Base-by-base conservation (phyloP, 352 stramenopile species). In the Pythium dissimile region DNA sequence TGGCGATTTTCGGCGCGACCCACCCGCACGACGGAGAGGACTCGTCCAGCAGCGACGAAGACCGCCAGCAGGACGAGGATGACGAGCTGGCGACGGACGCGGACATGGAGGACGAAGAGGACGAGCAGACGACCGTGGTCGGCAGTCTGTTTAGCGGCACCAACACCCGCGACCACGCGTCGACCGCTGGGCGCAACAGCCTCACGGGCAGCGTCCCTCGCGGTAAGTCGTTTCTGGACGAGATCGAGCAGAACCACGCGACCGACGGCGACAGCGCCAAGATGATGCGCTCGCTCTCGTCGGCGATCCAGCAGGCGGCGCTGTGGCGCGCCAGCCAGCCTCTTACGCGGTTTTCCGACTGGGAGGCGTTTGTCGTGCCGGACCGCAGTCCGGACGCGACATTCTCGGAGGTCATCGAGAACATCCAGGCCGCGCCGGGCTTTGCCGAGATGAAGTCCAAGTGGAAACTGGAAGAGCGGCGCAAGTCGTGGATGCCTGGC, bases 81-180 rank as follows among this genome's bases (percentile, higher is more conserved):
- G 61, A 69, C 7, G 80, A 89, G 38, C 38, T 28, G 8, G 62
- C 31, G 11, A 69, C 77, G 23, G 76, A 84, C n/a, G 75, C 69
- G 5, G 68, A 78, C 6, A 64, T 68, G 8, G 80, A 88, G 38
- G 77, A 87, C 16, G 47, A 90, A 45, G 80, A 88, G 32, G 80
- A 92, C 42, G 84, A 91, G 39, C 72, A 90, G 38, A 92, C 84
- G 1, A 94, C 82, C 0, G 52, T 92, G 6, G 80, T 94, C 9
- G 84, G 84, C 1, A 92, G 82, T 65, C 44, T 94, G 11, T 72
- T 92, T 27, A 92, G 82, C 44, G 77, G 67, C 26, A 87, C 84
- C 18, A 86, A 79, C 30, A 55, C 72, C 13, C 74, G 78, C 24
- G 80, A 88, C 21, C 75, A 80, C 20, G 55, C 64, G 0, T 42